These are phyloP conservation scores for Triglochin maritima DNA, from an alignment of 106 monocot genomes.

Conservation along the genomic window DNA sequence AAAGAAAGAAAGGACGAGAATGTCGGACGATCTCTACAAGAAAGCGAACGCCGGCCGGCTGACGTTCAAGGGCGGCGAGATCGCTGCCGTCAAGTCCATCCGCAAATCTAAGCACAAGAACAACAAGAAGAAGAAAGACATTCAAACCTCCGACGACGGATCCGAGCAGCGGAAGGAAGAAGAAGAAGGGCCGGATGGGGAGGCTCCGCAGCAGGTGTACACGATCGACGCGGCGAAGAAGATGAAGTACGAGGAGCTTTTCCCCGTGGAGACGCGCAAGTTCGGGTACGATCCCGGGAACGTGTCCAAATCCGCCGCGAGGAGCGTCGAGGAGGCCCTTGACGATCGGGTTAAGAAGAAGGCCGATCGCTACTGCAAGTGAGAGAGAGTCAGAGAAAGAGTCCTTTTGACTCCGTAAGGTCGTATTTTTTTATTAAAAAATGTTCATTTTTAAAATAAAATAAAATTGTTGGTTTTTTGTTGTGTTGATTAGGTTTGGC, in stretches of 20 bases:
- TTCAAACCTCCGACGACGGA: constrained; percentile 14
- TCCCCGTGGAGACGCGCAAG: constrained; percentile 83
- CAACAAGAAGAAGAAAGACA: constrained; percentile 36
- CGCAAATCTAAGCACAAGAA: constrained; percentile 55
- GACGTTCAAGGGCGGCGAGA: constrained; percentile 80
- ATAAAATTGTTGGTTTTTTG: too few species aligned
- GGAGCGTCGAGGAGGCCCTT: constrained; percentile 68
- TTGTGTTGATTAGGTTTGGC: too few species aligned
- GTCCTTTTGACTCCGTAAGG: too few species aligned
- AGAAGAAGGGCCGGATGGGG: constrained; percentile 15
- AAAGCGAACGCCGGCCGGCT: constrained; percentile 62
- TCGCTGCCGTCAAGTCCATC: constrained; percentile 40
- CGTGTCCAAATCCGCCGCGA: constrained; percentile 23
- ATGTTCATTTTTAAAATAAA: too few species aligned
- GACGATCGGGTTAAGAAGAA: constrained; percentile 93
- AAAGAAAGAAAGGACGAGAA: neutral
- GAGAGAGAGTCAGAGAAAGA: constrained; percentile 6
- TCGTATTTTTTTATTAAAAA: too few species aligned
- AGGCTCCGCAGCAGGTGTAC: constrained; percentile 25
- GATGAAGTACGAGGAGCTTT: constrained; percentile 99
- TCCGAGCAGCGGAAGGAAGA: constrained; percentile 1
- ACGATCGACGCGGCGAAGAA: constrained; percentile 91
- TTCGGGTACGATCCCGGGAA: constrained; percentile 81
- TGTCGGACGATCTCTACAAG: constrained; percentile 65
- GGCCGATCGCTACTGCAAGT: constrained; percentile 99